Evolutionary conservation across 306 rosid genomes (phyloP), one percentile per base, ranked within the genome.

Genomic region (Quercus variabilis): DNA sequence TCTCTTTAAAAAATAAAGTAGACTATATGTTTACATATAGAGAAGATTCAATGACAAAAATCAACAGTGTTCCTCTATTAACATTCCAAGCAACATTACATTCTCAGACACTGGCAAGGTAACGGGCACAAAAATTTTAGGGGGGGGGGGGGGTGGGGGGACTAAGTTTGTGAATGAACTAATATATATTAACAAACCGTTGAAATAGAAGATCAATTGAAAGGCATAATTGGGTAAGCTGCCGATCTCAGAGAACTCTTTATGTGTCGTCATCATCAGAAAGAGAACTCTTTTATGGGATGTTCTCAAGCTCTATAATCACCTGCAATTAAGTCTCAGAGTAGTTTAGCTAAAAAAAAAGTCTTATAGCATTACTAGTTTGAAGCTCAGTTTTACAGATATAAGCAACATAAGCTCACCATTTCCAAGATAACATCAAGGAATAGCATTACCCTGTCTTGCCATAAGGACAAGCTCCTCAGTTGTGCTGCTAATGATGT

Each of bases 391-490:
- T 31, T 31, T 31, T 31, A 4, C 35, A 31, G 5, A 31, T 31
- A 31, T 4, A 31, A 31, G 35, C 35, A 31, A 31, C 35, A 31
- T 31, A 67, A 68, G 71, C 83, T 62, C 55, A 69, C 67, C 63
- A 78, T 78, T 67, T 0, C 56, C 65, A 26, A 56, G 71, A 71
- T 72, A 80, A 6, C 79, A 72, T 79, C 80, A 80, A 67, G 82
- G 20, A 73, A 81, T 21, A 49, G 25, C 72, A 17, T 51, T 78
- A 73, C 92, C 89, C 28, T 85, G 90, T 79, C 57, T 88, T 10
- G 91, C 96, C 80, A 84, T 91, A 3, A 90, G 83, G 59, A 95
- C 95, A 83, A 95, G 89, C 84, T 94, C 99, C 83, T 94, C 99
- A 1, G 99, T 94, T 60, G 99, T 94, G 65, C 91, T 86, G 82